Evolutionary conservation across 176 grass and related monocot species (phyloP), one percentile per base, ranked within the genome.

Genomic region (Ananas comosus): DNA sequence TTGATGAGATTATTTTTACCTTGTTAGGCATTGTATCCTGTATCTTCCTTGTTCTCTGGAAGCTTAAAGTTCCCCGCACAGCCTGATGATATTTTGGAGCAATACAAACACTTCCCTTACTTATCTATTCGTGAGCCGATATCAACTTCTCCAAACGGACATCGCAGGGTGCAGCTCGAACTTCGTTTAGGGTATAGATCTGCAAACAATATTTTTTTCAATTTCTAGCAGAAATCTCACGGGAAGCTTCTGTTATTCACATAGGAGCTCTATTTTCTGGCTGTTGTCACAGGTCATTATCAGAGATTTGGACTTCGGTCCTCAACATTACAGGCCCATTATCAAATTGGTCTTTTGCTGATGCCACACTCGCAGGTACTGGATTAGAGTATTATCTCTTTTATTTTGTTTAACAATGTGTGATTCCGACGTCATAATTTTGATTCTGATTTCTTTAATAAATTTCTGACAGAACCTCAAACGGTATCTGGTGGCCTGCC

Each of bases 291-390:
- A 97, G 93, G 49, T 97, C 93, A 61, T 78, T 92, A 66, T 85
- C 81, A 7, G 88, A 97, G 80, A 83, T 97, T 48, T 97, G 93
- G 93, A 80, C 68, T 52, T 76, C 86, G 13, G 87, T 74, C 51
- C 74, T 97, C 13, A 97, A 97, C 73, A 85, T 97, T 79, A 97
- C 93, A 17, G 93, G 93, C 51, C 89, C 93, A 50, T 67, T 97
- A 64, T 86, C 86, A 48, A 92, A 97, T 87, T 97, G 93, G 93
- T 97, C 93, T 54, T 97, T 97, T 14, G 86, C 93, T 67, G 89
- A 92, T 52, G 76, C 29, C 74, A 87, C 63, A 27, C 86, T 92
- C 50, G 81, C 93, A 85, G 86, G 93, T 96, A 18, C 54, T 58
- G 17, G 72, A 12, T 17, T 81, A 61, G 64, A 65, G 63, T 57